These are phyloP conservation scores for Acanthochlamys bracteata DNA, from an alignment of 106 monocot species.

Conservation along the genomic window DNA sequence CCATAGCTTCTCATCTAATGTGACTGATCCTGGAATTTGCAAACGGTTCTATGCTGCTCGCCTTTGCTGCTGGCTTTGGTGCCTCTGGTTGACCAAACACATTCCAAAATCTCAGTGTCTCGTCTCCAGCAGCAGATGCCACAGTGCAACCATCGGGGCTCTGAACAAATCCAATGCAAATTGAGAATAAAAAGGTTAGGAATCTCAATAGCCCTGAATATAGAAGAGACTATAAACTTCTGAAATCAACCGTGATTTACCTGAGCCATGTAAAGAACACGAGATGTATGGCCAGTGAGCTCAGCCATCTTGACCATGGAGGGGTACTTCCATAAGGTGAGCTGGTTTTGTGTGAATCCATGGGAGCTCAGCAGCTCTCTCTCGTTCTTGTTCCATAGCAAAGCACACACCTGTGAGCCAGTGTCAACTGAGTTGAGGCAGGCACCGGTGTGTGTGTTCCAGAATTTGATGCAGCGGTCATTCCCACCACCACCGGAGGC, in stretches of 20 bases:
- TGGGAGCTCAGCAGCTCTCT: conserved; percentile 61
- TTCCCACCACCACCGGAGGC: conserved; percentile 45
- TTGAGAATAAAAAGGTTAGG: background rate
- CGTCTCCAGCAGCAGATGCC: conserved; percentile 55
- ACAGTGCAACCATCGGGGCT: conserved; percentile 59
- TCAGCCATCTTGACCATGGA: conserved; percentile 29
- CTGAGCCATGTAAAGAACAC: conserved; percentile 44
- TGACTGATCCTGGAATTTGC: conserved; percentile 19
- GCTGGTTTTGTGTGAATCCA: conserved; percentile 47
- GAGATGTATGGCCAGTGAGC: conserved; percentile 36
- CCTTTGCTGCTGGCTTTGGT: conserved; percentile 28
- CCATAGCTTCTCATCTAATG: conserved; percentile 47
- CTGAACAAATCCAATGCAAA: conserved; percentile 15
- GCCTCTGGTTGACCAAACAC: conserved; percentile 51
- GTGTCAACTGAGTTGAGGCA: conserved; percentile 47
- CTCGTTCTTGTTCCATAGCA: conserved; percentile 68
- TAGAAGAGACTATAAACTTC: background rate
- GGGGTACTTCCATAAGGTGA: conserved; percentile 37
- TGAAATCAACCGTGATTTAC: conserved; percentile 4
- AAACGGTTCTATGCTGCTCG: conserved; percentile 20
- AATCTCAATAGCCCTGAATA: background rate
- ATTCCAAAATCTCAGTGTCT: conserved; percentile 29
- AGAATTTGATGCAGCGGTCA: conserved; percentile 59
- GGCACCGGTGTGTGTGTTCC: conserved; percentile 45
- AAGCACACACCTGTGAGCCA: conserved; percentile 46